These are phyloP conservation scores for Tubosaeta sp. DNA, from an alignment of 768 basidiomycete species.

Conservation along the genomic window DNA sequence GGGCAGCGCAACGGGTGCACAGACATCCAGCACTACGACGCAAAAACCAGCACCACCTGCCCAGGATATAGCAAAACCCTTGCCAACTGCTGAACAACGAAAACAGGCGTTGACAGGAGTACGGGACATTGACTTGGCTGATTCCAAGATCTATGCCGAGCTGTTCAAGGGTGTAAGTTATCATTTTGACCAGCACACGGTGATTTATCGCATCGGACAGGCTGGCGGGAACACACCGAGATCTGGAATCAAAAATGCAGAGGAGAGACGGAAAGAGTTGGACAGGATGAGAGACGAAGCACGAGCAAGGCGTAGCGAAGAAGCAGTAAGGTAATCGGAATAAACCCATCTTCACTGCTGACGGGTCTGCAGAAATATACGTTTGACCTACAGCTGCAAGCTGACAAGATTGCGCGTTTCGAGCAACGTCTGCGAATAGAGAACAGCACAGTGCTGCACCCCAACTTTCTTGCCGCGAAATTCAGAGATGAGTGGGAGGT, in stretches of 20 bases:
- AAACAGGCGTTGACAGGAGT: conserved; percentile 44
- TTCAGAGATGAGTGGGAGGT: conserved; percentile 51
- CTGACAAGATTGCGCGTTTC: conserved; percentile 58
- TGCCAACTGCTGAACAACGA: conserved; percentile 26
- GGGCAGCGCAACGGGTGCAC: conserved; percentile 15
- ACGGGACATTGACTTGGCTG: conserved; percentile 60
- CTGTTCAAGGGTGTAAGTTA: conserved; percentile 54
- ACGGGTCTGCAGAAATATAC: conserved; percentile 36
- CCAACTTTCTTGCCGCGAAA: conserved; percentile 56
- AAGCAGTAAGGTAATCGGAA: conserved; percentile 42
- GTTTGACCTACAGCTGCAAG: conserved; percentile 56
- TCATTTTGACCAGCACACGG: not conserved
- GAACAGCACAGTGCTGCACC: conserved; percentile 56
- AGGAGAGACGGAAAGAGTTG: conserved; percentile 64
- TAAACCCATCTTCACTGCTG: not conserved
- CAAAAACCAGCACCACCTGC: conserved; percentile 16
- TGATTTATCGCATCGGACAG: conserved; percentile 20
- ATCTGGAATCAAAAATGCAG: conserved; percentile 51
- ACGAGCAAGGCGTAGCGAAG: conserved; percentile 48
- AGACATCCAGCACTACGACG: conserved; percentile 22
- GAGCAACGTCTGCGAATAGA: conserved; percentile 50
- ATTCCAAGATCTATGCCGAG: conserved; percentile 57
- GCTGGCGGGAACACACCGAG: conserved; percentile 41
- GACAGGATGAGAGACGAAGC: conserved; percentile 70
- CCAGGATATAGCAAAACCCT: conserved; percentile 26